Conservation (phyloP, 768 basidiomycete genomes). For the Russula ochroleuca region DNA sequence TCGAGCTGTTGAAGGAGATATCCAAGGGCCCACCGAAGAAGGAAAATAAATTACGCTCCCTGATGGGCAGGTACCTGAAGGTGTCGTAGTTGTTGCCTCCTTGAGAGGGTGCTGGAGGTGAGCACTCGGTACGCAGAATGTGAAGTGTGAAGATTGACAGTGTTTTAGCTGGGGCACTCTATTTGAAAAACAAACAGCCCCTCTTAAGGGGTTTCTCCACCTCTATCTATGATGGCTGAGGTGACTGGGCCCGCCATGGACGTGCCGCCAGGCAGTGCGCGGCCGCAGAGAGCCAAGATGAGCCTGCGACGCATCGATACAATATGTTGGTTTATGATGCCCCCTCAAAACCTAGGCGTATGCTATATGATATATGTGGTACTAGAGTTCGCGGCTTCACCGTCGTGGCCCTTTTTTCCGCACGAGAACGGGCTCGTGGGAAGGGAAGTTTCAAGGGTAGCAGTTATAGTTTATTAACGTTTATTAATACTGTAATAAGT, state of each 20-base stretch:
- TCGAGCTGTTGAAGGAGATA: slow-evolving; percentile 21
- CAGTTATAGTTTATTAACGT: too few relatives aligned
- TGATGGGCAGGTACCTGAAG: slow-evolving; percentile 27
- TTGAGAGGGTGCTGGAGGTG: slow-evolving; percentile 18
- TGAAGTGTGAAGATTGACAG: slow-evolving; percentile 15
- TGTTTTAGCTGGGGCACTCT: slow-evolving; percentile 2
- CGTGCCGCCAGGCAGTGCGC: slow-evolving; percentile 8
- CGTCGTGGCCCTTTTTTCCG: too few relatives aligned
- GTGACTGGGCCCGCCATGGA: slow-evolving; percentile 14
- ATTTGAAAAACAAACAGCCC: slow-evolving; percentile 4
- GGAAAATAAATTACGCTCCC: slow-evolving; percentile 33
- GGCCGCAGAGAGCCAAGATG: slow-evolving; percentile 19
- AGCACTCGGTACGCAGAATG: slow-evolving; percentile 3
- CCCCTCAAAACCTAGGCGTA: slow-evolving; percentile 11
- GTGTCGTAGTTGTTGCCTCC: slow-evolving; percentile 18
- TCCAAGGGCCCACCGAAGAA: slow-evolving; percentile 23
- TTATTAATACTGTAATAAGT: too few relatives aligned
- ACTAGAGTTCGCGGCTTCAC: neutral
- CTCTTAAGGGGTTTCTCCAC: slow-evolving; percentile 4
- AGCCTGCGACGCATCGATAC: slow-evolving; percentile 17
- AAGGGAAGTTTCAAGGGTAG: too few relatives aligned
- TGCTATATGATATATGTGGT: slow-evolving; percentile 13
- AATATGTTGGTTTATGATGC: slow-evolving; percentile 12
- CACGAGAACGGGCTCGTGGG: too few relatives aligned
- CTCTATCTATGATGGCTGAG: neutral